Conservation (phyloP, 1,284 basidiomycete genomes). For the Neolentinus lepideus region DNA sequence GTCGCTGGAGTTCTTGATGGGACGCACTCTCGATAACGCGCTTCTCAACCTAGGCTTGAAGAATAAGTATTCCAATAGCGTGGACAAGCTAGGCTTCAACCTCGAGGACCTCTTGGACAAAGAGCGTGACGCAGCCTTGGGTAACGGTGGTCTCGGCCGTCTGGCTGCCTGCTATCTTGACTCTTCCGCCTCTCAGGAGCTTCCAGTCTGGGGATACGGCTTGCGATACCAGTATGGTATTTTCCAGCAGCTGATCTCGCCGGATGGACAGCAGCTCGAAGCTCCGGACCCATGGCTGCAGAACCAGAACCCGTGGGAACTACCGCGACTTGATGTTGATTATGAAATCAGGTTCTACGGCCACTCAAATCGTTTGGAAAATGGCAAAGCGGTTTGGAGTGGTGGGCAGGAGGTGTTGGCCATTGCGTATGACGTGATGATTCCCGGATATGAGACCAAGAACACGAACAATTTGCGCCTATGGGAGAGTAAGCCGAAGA, state of each 20-base stretch:
- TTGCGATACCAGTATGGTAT: slow-evolving; percentile 88
- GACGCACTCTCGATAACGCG: slow-evolving; percentile 63
- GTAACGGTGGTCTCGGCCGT: slow-evolving; percentile 86
- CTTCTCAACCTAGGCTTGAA: slow-evolving; percentile 85
- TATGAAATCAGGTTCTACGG: slow-evolving; percentile 87
- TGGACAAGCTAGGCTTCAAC: slow-evolving; percentile 76
- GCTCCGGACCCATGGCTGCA: slow-evolving; percentile 93
- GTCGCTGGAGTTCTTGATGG: slow-evolving; percentile 84
- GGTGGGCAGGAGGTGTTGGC: slow-evolving; percentile 91
- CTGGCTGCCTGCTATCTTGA: slow-evolving; percentile 92
- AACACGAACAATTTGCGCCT: slow-evolving; percentile 76
- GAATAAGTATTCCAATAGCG: slow-evolving; percentile 60
- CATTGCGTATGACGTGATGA: slow-evolving; percentile 86
- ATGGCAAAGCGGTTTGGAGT: slow-evolving; percentile 69
- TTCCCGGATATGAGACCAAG: slow-evolving; percentile 78
- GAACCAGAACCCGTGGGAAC: slow-evolving; percentile 84
- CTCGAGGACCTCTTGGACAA: slow-evolving; percentile 81
- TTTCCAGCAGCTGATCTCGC: slow-evolving; percentile 87
- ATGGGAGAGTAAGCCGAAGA: slow-evolving; percentile 84
- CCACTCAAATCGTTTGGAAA: slow-evolving; percentile 59
- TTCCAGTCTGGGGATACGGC: slow-evolving; percentile 87
- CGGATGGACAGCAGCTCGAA: slow-evolving; percentile 76
- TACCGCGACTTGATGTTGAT: slow-evolving; percentile 77
- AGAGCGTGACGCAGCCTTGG: slow-evolving; percentile 86
- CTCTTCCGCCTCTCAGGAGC: slow-evolving; percentile 74